phyloP scores from a whole-genome alignment of 2,329 filamentous ascomycete species.

The Pseudogymnoascus sp. region DNA sequence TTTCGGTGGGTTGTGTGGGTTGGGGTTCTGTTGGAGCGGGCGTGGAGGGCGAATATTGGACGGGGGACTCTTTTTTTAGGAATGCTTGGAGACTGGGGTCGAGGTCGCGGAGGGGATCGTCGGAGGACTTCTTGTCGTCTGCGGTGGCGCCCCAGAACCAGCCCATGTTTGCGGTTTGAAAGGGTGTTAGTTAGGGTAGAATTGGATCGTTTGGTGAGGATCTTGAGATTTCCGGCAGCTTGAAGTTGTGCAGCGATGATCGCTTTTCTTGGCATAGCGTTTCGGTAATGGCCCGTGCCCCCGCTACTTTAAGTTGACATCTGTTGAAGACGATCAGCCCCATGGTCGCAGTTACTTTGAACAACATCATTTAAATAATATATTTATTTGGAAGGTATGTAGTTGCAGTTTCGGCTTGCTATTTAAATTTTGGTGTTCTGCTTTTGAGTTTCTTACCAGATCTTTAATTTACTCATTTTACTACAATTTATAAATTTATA shows the following conservation, averaged over 20 bases:
- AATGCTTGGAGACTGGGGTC: slow-evolving; percentile 59
- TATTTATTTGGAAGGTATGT: neutral
- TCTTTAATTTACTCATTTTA: too few species aligned
- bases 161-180: slow-evolving; percentile 22
- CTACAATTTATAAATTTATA: too few species aligned
- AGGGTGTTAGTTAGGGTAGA: neutral
- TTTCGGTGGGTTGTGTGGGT: slow-evolving; percentile 12
- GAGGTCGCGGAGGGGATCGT: slow-evolving; percentile 52
- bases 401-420: neutral
- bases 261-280: neutral
- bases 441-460: too few species aligned
- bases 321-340: neutral
- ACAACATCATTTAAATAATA: neutral
- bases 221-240: slow-evolving; percentile 2
- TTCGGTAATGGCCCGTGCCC: neutral
- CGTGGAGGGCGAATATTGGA: slow-evolving; percentile 33
- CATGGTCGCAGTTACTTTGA: neutral
- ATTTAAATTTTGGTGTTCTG: too few species aligned
- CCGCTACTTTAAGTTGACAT: neutral
- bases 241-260: neutral
- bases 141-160: slow-evolving; percentile 29
- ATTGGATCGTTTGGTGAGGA: neutral
- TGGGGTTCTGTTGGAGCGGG: slow-evolving; percentile 15
- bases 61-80: slow-evolving; percentile 57
- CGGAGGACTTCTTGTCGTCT: slow-evolving; percentile 18